phyloP scores from a whole-genome alignment of 805 yeast species.

The Sugiyamaella lignohabitans region DNA sequence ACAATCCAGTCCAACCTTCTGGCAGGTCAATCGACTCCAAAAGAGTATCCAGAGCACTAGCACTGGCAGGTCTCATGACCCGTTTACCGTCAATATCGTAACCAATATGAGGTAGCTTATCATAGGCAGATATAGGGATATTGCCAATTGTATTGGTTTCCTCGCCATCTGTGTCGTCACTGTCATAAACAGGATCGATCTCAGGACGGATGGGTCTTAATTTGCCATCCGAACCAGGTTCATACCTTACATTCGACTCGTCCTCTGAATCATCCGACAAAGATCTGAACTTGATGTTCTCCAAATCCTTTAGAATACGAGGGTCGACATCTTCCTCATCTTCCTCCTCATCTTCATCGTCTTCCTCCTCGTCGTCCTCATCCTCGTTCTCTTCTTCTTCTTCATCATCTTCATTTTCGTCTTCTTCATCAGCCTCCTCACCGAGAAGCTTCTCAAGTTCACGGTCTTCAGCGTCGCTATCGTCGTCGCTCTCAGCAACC shows the following conservation, averaged over 20 bases:
- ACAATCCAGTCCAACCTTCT: constrained; percentile 96
- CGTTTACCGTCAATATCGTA: constrained; percentile 96
- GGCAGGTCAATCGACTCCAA: constrained; percentile 90
- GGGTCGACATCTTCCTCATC: constrained; percentile 32
- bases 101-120: constrained; percentile 95
- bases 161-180: constrained; percentile 82
- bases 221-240: constrained; percentile 58
- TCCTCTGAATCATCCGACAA: constrained; percentile 25
- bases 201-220: constrained; percentile 79
- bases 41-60: constrained; percentile 86
- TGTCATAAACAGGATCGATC: constrained; percentile 89
- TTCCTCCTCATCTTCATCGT: constrained; percentile 17
- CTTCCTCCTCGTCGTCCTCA: constrained; percentile 27
- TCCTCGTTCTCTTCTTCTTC: constrained; percentile 11
- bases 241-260: constrained; percentile 33
- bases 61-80: constrained; percentile 97
- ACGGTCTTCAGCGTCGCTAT: constrained; percentile 23
- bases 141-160: constrained; percentile 89
- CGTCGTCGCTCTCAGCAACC: constrained; percentile 15
- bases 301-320: constrained; percentile 43
- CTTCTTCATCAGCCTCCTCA: constrained; percentile 18
- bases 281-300: constrained; percentile 56
- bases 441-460: constrained; percentile 24
- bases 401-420: constrained; percentile 19
- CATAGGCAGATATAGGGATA: constrained; percentile 87